phyloP scores from a whole-genome alignment of 345 rosid species.

The Populus nigra region DNA sequence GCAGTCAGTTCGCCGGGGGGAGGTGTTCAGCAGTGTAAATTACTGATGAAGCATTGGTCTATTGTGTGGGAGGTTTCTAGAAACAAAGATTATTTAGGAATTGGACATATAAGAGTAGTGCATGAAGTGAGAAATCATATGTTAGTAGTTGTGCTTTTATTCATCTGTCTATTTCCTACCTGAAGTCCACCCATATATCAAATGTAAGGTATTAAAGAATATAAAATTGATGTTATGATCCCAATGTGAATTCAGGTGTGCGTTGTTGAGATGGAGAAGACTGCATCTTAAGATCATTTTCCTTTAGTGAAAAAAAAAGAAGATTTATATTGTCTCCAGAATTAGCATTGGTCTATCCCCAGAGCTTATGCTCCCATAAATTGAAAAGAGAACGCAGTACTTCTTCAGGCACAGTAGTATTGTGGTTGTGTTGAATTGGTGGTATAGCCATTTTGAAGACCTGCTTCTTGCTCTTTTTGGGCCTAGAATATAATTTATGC shows the following conservation, averaged over 20 bases:
- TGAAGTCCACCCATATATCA: not conserved
- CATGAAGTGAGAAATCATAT: not conserved
- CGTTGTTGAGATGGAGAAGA: not conserved
- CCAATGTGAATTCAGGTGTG: not conserved
- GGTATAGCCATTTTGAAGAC: not conserved
- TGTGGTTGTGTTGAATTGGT: not conserved
- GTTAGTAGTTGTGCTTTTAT: not conserved
- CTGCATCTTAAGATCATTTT: not conserved
- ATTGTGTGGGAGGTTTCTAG: not conserved
- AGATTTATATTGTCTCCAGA: not conserved
- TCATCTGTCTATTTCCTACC: not conserved
- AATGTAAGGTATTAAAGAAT: not conserved
- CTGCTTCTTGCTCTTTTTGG: not conserved
- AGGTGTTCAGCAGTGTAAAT: not conserved
- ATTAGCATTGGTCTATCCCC: not conserved
- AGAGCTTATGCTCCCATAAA: not conserved
- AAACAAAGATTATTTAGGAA: not conserved
- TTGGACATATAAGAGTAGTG: not conserved
- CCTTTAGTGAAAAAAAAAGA: not conserved
- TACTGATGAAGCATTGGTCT: not conserved
- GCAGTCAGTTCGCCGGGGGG: not conserved
- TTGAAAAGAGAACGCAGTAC: not conserved
- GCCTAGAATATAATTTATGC: not conserved
- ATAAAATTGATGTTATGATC: not conserved
- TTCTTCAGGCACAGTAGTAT: not conserved